Conservation (phyloP, 805 yeast genomes). For the Barnettozyma wickerhamii region DNA sequence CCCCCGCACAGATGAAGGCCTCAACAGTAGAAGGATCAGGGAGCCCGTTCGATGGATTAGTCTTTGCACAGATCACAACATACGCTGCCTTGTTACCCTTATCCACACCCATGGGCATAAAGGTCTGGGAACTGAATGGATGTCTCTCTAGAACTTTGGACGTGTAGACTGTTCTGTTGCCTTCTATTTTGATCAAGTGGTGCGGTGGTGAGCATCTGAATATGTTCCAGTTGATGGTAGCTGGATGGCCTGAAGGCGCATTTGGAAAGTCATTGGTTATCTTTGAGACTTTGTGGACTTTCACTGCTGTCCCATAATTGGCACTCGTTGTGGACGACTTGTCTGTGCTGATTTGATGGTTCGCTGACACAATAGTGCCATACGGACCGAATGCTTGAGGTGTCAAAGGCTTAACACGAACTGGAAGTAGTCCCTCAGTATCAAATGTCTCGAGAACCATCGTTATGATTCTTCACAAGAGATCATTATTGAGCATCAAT, state of each 20-base stretch:
- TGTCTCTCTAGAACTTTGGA: conserved; percentile 80
- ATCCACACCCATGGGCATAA: conserved; percentile 83
- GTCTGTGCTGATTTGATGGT: conserved; percentile 53
- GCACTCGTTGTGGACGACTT: conserved; percentile 43
- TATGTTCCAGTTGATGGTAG: conserved; percentile 73
- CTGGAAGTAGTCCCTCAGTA: conserved; percentile 17
- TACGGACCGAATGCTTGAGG: conserved; percentile 61
- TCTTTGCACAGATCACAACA: conserved; percentile 76
- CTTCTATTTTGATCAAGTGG: conserved; percentile 36
- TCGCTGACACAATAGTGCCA: conserved; percentile 78
- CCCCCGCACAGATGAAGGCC: conserved; percentile 76
- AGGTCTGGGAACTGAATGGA: conserved; percentile 85
- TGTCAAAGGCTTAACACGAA: conserved; percentile 50
- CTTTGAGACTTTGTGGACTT: conserved; percentile 69
- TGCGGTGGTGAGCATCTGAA: conserved; percentile 77
- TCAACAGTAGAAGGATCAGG: conserved; percentile 60
- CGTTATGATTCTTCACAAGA: too few species aligned
- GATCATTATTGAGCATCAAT: too few species aligned
- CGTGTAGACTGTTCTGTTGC: conserved; percentile 15
- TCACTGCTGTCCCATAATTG: conserved; percentile 91
- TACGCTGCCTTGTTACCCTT: conserved; percentile 44
- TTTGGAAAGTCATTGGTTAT: conserved; percentile 46
- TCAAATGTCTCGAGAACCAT: conserved; percentile 35
- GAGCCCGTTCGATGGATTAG: conserved; percentile 34
- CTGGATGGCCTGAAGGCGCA: conserved; percentile 42